phyloP scores from a whole-genome alignment of 1,284 basidiomycete genomes.

The Erythrobasidium hasegawianum region DNA sequence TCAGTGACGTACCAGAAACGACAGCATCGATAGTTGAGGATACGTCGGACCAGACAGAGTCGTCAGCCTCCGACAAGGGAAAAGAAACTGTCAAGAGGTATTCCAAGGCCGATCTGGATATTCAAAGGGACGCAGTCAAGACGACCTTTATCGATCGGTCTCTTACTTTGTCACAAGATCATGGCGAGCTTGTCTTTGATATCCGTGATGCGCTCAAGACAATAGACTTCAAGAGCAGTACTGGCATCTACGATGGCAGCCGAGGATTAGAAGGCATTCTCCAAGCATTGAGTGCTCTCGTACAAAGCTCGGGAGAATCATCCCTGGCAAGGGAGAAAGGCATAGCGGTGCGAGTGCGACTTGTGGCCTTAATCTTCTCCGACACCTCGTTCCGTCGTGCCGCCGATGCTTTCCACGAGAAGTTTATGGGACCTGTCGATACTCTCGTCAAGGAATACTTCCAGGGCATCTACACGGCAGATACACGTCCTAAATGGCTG shows the following conservation, averaged over 20 bases:
- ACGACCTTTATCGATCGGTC: conserved; percentile 64
- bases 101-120: conserved; percentile 55
- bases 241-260: conserved; percentile 34
- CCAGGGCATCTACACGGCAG: conserved; percentile 40
- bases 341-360: conserved; percentile 38
- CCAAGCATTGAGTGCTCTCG: conserved; percentile 35
- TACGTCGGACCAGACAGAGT: conserved; percentile 24
- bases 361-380: conserved; percentile 43
- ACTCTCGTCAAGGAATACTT: conserved; percentile 35
- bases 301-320: conserved; percentile 30
- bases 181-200: conserved; percentile 84
- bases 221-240: conserved; percentile 39
- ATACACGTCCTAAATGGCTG: conserved; percentile 68
- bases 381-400: conserved; percentile 42
- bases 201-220: conserved; percentile 59
- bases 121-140: conserved; percentile 58
- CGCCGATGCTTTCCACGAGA: conserved; percentile 38
- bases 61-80: conserved; percentile 25
- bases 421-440: conserved; percentile 37
- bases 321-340: conserved; percentile 38
- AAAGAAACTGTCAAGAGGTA: conserved; percentile 47
- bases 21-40: conserved; percentile 29
- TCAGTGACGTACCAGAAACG: conserved; percentile 42
- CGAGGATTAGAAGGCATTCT: conserved; percentile 26
- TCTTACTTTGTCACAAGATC: conserved; percentile 76